phyloP scores from a whole-genome alignment of 164 flowering plant species.

The Aristolochia californica region DNA sequence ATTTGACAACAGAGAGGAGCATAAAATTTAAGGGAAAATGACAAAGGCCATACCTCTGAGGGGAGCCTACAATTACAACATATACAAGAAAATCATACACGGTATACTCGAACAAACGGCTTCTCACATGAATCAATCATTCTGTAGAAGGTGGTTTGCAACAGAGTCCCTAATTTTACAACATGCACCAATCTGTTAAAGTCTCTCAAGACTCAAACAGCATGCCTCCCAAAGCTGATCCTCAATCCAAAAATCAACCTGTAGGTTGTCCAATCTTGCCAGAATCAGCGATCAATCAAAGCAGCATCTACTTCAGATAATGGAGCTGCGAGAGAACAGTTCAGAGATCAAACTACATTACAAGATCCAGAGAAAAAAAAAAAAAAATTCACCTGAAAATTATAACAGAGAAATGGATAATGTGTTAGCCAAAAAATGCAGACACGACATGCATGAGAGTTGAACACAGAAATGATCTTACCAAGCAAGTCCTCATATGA shows the following conservation, averaged over 20 bases:
- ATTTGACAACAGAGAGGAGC: too few relatives aligned
- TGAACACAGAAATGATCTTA: constrained; percentile 22
- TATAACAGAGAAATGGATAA: not conserved
- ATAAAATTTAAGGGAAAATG: too few relatives aligned
- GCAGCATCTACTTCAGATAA: constrained; percentile 75
- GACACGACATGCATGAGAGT: too few relatives aligned
- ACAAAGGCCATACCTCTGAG: too few relatives aligned
- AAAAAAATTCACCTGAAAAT: not conserved
- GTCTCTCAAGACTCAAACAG: not conserved
- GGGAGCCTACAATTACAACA: too few relatives aligned
- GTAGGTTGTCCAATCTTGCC: not conserved
- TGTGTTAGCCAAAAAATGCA: too few relatives aligned
- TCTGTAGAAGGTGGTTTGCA: too few relatives aligned
- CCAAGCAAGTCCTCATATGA: constrained; percentile 91
- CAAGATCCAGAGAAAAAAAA: not conserved
- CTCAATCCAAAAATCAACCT: not conserved
- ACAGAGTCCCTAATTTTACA: too few relatives aligned
- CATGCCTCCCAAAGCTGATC: not conserved
- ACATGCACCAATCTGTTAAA: too few relatives aligned
- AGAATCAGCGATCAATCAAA: constrained; percentile 55
- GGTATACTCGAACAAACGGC: too few relatives aligned
- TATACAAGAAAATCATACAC: too few relatives aligned
- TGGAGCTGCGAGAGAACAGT: constrained; percentile 48
- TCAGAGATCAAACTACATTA: not conserved
- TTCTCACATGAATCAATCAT: too few relatives aligned